Percentiles rank a stretch among this genome's conserved stretches.
phyloP scores from a whole-genome alignment of 2,329 filamentous ascomycete species.

The Hypoxylon sp. region DNA sequence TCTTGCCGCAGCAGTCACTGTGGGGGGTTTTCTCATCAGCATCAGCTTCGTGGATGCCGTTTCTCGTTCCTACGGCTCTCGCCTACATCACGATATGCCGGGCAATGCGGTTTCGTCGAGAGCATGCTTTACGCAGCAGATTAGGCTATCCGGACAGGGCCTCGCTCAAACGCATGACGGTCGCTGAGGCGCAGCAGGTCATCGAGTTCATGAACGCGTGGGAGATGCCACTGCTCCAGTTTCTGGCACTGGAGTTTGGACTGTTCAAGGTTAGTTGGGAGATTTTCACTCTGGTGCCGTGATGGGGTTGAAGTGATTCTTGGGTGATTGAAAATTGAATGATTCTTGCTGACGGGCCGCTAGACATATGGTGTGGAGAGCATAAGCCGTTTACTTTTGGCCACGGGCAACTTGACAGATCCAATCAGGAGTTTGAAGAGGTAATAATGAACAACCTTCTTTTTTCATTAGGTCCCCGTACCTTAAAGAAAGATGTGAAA shows the following conservation, averaged over 20 bases:
- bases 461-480: not conserved
- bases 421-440: slow-evolving; percentile 45
- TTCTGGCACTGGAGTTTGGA: slow-evolving; percentile 43
- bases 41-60: slow-evolving; percentile 33
- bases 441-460: slow-evolving; percentile 27
- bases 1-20: slow-evolving; percentile 10
- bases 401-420: slow-evolving; percentile 46
- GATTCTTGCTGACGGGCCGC: slow-evolving; percentile 10
- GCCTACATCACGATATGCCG: slow-evolving; percentile 43
- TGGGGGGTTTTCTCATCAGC: slow-evolving; percentile 11
- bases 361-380: slow-evolving; percentile 48
- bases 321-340: not conserved
- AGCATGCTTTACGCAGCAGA: slow-evolving; percentile 36
- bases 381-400: slow-evolving; percentile 44
- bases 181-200: slow-evolving; percentile 45
- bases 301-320: not conserved
- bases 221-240: slow-evolving; percentile 43
- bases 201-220: slow-evolving; percentile 38
- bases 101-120: slow-evolving; percentile 42
- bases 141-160: slow-evolving; percentile 42
- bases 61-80: slow-evolving; percentile 31
- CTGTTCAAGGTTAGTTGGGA: slow-evolving; percentile 44
- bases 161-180: slow-evolving; percentile 44
- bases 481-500: not conserved
- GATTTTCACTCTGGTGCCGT: not conserved